Evolutionary conservation across 306 rosid species (phyloP), one percentile per base, ranked within the genome.

Genomic region (Delonix regia): DNA sequence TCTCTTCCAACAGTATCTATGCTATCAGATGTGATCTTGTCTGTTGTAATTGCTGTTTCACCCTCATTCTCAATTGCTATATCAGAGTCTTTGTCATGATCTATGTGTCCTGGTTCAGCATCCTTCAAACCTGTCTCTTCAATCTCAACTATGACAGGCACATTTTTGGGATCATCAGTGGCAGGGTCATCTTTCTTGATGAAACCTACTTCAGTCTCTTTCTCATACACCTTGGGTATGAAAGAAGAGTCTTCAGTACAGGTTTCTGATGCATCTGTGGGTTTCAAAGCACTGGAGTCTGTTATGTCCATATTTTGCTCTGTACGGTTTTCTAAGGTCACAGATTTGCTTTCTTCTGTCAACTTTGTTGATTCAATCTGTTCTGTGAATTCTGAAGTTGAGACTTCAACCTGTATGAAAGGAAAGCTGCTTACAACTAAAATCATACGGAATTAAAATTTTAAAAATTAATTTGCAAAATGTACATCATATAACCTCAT

Each of bases 391-490:
- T 61, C 68, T 22, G 79, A 61, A 33, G 28, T 22, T 42, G 71
- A 47, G 27, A 18, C 79, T 61, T 61, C 53, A 44, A 75, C 60
- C 79, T 75, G 71, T 62, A 30, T 44, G 27, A 33, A n/a, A 24
- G 33, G 49, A 19, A 9, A 51, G 21, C 69, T 15, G 27, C 15
- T 34, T 18, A 63, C 0, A 0, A 34, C 14, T n/a, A 5, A 36
- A 7, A 34, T 14, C 25, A 34, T 7, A 18, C 7, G 14, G 15
- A 34, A 63, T 34, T 18, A 18, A 63, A 36, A 36, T 9, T 63
- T 63, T 36, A 2, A 14, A 21, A 30, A 30, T 41, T 14, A 15
- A 62, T 30, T 62, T 62, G 21, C 0, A 15, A 62, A 15, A 5
- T 14, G 21, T 33, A 30, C 33, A 62, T 33, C 0, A 62, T 33